A percentile compares a stretch with the other conserved stretches of the same genome.
phyloP scores from a whole-genome alignment of 805 yeast species.

The Candida methanosorbosa region DNA sequence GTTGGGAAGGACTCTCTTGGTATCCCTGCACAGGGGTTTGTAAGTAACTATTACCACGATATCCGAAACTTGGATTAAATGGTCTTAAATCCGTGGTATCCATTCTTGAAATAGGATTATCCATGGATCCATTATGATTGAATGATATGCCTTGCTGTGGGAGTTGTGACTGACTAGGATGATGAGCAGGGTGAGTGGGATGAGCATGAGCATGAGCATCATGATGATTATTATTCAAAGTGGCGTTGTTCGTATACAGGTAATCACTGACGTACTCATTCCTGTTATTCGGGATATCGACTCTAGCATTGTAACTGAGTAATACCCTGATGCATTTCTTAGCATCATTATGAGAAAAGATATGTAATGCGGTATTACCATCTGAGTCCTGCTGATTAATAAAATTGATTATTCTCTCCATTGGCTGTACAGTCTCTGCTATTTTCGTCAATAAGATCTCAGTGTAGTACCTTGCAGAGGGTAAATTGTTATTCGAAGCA shows the following conservation, averaged over 20 bases:
- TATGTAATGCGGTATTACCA: conserved; percentile 50
- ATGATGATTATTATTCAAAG: background rate
- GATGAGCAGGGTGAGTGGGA: no score
- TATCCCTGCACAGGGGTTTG: no score
- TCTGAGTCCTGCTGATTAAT: conserved; percentile 47
- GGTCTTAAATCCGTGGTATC: conserved; percentile 9
- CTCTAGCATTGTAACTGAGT: conserved; percentile 42
- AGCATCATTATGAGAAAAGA: conserved; percentile 37
- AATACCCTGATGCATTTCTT: conserved; percentile 36
- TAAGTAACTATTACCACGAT: background rate
- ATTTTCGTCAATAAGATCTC: conserved; percentile 69
- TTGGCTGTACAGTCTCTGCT: conserved; percentile 47
- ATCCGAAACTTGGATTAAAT: conserved; percentile 8
- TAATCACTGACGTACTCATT: conserved; percentile 33
- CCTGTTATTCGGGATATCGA: conserved; percentile 40
- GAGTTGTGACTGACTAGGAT: no score
- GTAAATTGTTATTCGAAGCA: conserved; percentile 55
- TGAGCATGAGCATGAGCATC: no score
- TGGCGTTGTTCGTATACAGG: conserved; percentile 18
- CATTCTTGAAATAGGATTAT: background rate
- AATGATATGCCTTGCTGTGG: background rate
- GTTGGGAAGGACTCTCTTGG: no score
- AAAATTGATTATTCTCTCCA: conserved; percentile 51
- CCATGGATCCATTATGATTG: background rate
- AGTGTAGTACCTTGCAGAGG: conserved; percentile 77